These are phyloP conservation scores for Scleroderma bovista DNA, from an alignment of 768 basidiomycete species.

Conservation along the genomic window DNA sequence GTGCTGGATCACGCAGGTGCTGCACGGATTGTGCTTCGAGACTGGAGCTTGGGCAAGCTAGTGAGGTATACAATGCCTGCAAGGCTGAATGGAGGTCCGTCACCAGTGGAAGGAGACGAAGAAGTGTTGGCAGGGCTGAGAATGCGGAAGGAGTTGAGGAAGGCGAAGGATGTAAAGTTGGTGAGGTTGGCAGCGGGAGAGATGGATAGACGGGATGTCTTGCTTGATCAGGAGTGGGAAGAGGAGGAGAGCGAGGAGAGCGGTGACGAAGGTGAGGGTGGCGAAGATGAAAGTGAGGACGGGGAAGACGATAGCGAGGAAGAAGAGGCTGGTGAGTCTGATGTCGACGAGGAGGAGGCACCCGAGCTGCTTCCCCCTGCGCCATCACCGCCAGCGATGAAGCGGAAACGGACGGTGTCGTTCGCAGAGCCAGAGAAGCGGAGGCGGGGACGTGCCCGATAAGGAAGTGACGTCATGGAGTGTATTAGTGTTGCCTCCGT, in stretches of 20 bases:
- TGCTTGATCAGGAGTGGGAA: slow-evolving; percentile 32
- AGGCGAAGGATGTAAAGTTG: slow-evolving; percentile 42
- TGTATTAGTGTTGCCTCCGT: not conserved
- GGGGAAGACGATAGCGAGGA: slow-evolving; percentile 29
- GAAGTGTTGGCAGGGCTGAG: slow-evolving; percentile 41
- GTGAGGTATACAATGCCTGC: slow-evolving; percentile 61
- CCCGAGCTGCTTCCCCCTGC: slow-evolving; percentile 31
- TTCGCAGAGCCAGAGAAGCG: slow-evolving; percentile 33
- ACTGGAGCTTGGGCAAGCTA: slow-evolving; percentile 77
- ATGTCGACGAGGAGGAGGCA: slow-evolving; percentile 41
- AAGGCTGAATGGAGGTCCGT: slow-evolving; percentile 5
- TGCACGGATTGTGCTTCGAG: slow-evolving; percentile 72
- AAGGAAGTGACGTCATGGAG: not conserved
- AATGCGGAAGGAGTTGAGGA: slow-evolving; percentile 66
- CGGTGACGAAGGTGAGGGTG: slow-evolving; percentile 30
- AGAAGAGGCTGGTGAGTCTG: slow-evolving; percentile 33
- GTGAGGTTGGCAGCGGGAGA: slow-evolving; percentile 45
- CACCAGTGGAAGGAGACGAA: slow-evolving; percentile 36
- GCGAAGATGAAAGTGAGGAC: slow-evolving; percentile 31
- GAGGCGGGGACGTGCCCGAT: slow-evolving; percentile 1
- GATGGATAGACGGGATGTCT: slow-evolving; percentile 38
- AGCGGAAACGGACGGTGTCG: slow-evolving; percentile 45
- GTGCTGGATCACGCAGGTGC: slow-evolving; percentile 67
- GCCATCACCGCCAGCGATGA: slow-evolving; percentile 28
- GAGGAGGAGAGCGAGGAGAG: slow-evolving; percentile 30